Base-by-base conservation (phyloP, 257 asterid species). In the Echites panduratus region DNA sequence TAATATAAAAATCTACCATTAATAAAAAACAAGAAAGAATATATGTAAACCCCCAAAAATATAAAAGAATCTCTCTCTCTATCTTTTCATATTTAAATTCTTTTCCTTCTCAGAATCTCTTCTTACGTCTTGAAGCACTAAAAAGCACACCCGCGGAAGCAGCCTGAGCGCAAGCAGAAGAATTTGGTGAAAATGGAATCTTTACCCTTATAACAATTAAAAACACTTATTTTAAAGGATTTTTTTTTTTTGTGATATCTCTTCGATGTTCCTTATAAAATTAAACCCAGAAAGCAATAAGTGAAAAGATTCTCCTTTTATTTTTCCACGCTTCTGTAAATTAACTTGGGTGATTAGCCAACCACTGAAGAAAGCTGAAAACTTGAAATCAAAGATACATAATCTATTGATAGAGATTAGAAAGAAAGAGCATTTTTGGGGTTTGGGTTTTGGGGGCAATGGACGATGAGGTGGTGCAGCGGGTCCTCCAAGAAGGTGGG, bases 381-480 rank as follows among this genome's bases (percentile, higher is more conserved):
- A 49, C 75, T 76, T 75, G 79, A 13, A 62, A 62, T 12, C 63
- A 40, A 57, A 70, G 67, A 65, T 13, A 24, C 13, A 17, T 66
- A 66, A 74, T 26, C 58, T 14, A 2, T 66, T 9, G 44, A 52
- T 22, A 27, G 38, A 65, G 29, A 40, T 0, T 4, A 50, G 40
- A 26, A 27, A 29, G 69, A 58, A 44, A 53, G 48, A 52, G 20
- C 56, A 22, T 7, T 65, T 71, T 32, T 16, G 66, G 44, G 27
- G 4, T 47, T 43, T 26, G 29, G 47, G 50, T 53, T 61, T 48
- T 3, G 14, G 47, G 69, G 27, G 62, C 58, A 76, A 92, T 94
- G 99, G 99, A 95, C 75, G 96, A 95, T 85, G 96, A 89, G 73
- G 87, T 92, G 84, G 89, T 90, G 81, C 95, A 89, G 81, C 89